Conservation (phyloP, 2,329 filamentous ascomycete genomes). For the Teratosphaeria destructans region DNA sequence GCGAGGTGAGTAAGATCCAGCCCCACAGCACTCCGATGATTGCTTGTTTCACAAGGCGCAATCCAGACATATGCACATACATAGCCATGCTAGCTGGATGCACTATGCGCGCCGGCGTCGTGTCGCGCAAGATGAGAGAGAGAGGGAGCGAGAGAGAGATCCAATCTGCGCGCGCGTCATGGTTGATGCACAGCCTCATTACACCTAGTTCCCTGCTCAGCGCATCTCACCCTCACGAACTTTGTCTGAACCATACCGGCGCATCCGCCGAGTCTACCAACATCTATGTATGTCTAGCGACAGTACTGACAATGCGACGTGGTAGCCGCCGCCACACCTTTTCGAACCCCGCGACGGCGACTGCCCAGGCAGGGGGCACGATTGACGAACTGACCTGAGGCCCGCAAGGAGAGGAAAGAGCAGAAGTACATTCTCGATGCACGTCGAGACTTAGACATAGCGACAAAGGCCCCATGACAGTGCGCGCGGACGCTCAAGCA, state of each 20-base stretch:
- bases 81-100: not conserved
- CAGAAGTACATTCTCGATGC: not conserved
- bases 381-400: not conserved
- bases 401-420: not conserved
- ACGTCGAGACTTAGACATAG: not conserved
- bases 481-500: slow-evolving; percentile 2
- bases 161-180: not conserved
- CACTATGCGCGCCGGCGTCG: not conserved
- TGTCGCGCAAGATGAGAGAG: not conserved
- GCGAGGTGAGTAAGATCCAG: not conserved
- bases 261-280: not conserved
- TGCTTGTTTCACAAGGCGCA: not conserved
- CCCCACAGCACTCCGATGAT: not conserved
- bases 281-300: not conserved
- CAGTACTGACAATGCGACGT: not conserved
- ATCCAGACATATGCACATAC: not conserved
- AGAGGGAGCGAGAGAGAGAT: not conserved
- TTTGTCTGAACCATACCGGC: not conserved
- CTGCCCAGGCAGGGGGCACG: not conserved
- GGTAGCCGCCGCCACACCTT: not conserved
- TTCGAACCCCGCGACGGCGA: not conserved
- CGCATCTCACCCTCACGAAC: not conserved
- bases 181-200: not conserved
- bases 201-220: not conserved
- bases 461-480: not conserved